A percentile compares a stretch with the other conserved stretches of the same genome.
Evolutionary conservation across 345 rosid species (phyloP).

Genomic region (Eucalyptus tenuipes): DNA sequence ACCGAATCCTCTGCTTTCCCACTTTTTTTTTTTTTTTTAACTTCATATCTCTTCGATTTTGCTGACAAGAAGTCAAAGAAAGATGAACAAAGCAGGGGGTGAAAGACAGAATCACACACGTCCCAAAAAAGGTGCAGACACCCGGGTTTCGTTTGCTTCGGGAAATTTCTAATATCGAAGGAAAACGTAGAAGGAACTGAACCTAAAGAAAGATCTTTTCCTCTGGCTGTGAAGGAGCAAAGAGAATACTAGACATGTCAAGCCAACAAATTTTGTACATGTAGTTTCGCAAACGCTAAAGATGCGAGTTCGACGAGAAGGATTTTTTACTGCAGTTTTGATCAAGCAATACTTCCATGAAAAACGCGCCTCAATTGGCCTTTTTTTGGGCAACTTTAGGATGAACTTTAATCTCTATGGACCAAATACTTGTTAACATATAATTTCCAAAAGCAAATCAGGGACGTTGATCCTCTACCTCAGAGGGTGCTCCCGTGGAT

Average conservation of each 20-base stretch:
- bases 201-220: background rate
- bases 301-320: rapidly evolving
- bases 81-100: too few relatives aligned
- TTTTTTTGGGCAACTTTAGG: background rate
- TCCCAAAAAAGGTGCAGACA: rapidly evolving
- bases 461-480: too few relatives aligned
- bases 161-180: background rate
- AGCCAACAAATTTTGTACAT: background rate
- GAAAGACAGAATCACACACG: too few relatives aligned
- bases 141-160: background rate
- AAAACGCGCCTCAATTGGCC: rapidly evolving
- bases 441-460: too few relatives aligned
- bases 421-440: too few relatives aligned
- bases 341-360: rapidly evolving
- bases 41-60: too few relatives aligned
- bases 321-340: background rate
- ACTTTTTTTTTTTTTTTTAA: rapidly evolving
- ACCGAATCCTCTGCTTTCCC: background rate
- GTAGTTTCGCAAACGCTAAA: too few relatives aligned
- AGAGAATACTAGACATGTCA: background rate
- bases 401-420: background rate
- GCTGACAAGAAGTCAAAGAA: too few relatives aligned
- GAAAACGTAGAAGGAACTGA: background rate
- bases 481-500: background rate
- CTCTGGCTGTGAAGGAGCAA: background rate